A percentile compares a stretch with the other conserved stretches of the same genome.
Conservation (phyloP, 2,329 filamentous ascomycete species). For the Botrytis cinerea region DNA sequence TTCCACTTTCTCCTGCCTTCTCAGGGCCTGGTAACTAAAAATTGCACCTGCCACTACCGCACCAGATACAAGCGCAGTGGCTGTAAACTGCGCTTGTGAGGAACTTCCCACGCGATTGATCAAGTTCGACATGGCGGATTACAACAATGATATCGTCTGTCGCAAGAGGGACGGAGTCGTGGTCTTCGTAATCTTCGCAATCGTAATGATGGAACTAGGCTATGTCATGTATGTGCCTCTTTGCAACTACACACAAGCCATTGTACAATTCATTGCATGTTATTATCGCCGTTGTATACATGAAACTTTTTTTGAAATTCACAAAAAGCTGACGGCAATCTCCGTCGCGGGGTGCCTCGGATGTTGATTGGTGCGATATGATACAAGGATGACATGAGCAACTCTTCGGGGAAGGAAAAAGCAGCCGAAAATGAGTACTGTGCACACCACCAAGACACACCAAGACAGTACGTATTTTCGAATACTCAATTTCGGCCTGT, state of each 20-base stretch:
- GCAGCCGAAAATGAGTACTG: too few relatives aligned
- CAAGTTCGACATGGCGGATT: slow-evolving; percentile 37
- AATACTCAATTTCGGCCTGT: too few relatives aligned
- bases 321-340: background rate
- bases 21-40: slow-evolving; percentile 62
- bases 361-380: slow-evolving; percentile 9
- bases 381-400: slow-evolving; percentile 10
- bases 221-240: background rate
- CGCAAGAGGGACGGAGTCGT: background rate
- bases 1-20: slow-evolving; percentile 54
- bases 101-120: slow-evolving; percentile 33
- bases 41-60: slow-evolving; percentile 61
- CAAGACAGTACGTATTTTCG: too few relatives aligned
- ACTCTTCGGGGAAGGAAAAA: too few relatives aligned
- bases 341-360: slow-evolving; percentile 20
- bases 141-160: background rate
- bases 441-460: too few relatives aligned
- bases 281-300: background rate
- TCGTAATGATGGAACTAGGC: background rate
- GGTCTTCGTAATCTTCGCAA: background rate
- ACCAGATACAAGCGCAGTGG: slow-evolving; percentile 68
- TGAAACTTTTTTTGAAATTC: slow-evolving; percentile 18
- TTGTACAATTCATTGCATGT: background rate
- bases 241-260: background rate
- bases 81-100: slow-evolving; percentile 58